phyloP scores from a whole-genome alignment of 2,329 filamentous ascomycete genomes.

The Escovopsis sp. region DNA sequence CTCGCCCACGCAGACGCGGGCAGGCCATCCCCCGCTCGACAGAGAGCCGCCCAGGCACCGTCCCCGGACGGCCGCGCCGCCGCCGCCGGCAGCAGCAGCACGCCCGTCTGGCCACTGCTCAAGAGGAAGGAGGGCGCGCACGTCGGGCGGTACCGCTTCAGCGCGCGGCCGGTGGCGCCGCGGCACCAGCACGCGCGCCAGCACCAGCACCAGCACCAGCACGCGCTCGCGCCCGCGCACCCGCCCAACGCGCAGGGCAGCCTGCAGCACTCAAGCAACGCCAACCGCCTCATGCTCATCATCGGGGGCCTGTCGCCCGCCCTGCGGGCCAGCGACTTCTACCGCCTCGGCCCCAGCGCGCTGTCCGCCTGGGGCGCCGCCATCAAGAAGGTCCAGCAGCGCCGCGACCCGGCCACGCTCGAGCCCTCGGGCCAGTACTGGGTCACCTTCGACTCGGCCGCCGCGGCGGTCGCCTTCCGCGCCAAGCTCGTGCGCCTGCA shows the following conservation, averaged over 20 bases:
- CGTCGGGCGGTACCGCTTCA: too few relatives aligned
- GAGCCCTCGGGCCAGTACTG: slow-evolving; percentile 51
- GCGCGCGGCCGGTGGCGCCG: too few relatives aligned
- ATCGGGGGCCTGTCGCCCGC: slow-evolving; percentile 43
- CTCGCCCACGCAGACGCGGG: too few relatives aligned
- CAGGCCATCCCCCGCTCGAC: too few relatives aligned
- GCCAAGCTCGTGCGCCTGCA: slow-evolving; percentile 20
- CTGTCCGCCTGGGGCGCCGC: slow-evolving; percentile 54
- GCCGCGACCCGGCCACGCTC: slow-evolving; percentile 47
- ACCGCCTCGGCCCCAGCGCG: slow-evolving; percentile 48
- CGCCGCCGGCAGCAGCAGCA: too few relatives aligned
- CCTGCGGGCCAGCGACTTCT: slow-evolving; percentile 55
- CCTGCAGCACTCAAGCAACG: neutral
- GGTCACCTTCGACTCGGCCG: slow-evolving; percentile 47
- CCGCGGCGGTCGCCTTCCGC: slow-evolving; percentile 48
- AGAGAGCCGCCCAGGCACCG: too few relatives aligned
- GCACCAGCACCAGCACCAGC: too few relatives aligned
- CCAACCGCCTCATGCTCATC: slow-evolving; percentile 30
- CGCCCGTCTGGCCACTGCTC: slow-evolving; percentile 2
- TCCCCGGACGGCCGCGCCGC: too few relatives aligned
- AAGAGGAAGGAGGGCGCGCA: neutral
- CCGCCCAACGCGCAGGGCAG: too few relatives aligned
- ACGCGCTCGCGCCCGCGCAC: too few relatives aligned
- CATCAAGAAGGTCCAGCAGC: slow-evolving; percentile 50
- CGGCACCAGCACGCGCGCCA: too few relatives aligned